Conservation (phyloP, 2,329 filamentous ascomycete species). For the Colletotrichum limetticola region DNA sequence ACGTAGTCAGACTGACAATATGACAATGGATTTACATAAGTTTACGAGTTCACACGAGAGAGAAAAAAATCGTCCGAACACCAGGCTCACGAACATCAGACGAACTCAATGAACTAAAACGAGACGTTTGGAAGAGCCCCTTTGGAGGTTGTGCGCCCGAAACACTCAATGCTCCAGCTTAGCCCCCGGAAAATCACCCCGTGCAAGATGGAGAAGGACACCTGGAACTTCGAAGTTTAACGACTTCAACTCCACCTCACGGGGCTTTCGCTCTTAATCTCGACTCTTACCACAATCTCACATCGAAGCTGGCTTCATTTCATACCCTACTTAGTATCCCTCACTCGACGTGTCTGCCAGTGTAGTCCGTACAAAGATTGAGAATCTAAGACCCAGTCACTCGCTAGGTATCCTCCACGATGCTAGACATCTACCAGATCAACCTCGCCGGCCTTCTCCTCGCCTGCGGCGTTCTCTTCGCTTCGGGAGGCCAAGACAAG, state of each 20-base stretch:
- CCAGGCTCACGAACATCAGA: background rate
- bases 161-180: conserved; percentile 33
- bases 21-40: background rate
- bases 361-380: background rate
- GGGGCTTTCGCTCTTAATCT: background rate
- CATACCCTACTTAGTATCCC: background rate
- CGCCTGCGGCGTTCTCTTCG: conserved; percentile 42
- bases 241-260: background rate
- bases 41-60: background rate
- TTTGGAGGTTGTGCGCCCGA: conserved; percentile 17
- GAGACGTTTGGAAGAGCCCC: background rate
- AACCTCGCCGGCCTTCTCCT: conserved; percentile 46
- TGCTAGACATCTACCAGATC: conserved; percentile 47
- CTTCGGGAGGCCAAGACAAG: conserved; percentile 24
- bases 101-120: conserved; percentile 2
- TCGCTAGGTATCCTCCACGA: background rate
- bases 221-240: conserved; percentile 13
- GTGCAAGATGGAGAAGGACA: conserved; percentile 27
- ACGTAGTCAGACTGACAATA: background rate
- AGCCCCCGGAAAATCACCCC: conserved; percentile 18
- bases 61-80: background rate
- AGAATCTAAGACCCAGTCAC: background rate
- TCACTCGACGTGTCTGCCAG: background rate
- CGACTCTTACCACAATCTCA: background rate
- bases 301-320: background rate